phyloP scores from a whole-genome alignment of 1,284 basidiomycete genomes.

The Papiliotrema flavescens region DNA sequence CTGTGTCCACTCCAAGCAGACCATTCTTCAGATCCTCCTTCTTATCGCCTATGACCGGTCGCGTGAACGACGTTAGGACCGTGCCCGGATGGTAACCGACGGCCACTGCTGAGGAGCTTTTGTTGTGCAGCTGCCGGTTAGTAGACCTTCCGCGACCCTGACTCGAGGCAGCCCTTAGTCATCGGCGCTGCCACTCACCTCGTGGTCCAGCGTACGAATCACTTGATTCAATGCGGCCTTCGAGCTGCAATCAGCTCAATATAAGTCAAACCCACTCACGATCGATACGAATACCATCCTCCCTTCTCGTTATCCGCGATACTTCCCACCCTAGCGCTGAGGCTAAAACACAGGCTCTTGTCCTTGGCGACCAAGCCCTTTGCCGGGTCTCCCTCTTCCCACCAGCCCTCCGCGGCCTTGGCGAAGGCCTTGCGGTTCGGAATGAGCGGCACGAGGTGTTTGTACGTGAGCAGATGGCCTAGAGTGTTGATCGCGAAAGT shows the following conservation, averaged over 20 bases:
- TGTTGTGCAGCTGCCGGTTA: conserved; percentile 18
- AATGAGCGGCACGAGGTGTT: conserved; percentile 54
- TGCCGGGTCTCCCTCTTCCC: conserved; percentile 38
- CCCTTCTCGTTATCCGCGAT: conserved; percentile 52
- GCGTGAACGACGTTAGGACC: conserved; percentile 39
- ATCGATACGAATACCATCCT: conserved; percentile 68
- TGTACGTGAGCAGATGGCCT: conserved; percentile 52
- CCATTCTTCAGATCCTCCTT: conserved; percentile 44
- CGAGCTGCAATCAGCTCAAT: conserved; percentile 45
- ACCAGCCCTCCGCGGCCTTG: conserved; percentile 16
- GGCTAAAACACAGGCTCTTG: conserved; percentile 47
- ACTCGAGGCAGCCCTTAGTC: background rate
- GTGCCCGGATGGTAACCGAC: conserved; percentile 48
- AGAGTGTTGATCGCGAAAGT: conserved; percentile 52
- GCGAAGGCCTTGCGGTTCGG: conserved; percentile 42
- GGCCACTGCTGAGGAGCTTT: conserved; percentile 46
- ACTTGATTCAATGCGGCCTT: conserved; percentile 73
- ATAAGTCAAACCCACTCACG: conserved; percentile 33
- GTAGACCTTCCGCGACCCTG: background rate
- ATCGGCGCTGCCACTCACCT: too few relatives aligned
- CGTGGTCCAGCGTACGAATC: conserved; percentile 64
- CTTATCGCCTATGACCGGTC: conserved; percentile 38
- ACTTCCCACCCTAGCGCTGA: conserved; percentile 53
- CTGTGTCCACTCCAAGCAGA: conserved; percentile 60
- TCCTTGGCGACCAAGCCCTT: conserved; percentile 41